Evolutionary conservation across 2,329 filamentous ascomycete genomes (phyloP), one percentile per base, ranked within the genome.

Genomic region (Metarhizium brunneum): DNA sequence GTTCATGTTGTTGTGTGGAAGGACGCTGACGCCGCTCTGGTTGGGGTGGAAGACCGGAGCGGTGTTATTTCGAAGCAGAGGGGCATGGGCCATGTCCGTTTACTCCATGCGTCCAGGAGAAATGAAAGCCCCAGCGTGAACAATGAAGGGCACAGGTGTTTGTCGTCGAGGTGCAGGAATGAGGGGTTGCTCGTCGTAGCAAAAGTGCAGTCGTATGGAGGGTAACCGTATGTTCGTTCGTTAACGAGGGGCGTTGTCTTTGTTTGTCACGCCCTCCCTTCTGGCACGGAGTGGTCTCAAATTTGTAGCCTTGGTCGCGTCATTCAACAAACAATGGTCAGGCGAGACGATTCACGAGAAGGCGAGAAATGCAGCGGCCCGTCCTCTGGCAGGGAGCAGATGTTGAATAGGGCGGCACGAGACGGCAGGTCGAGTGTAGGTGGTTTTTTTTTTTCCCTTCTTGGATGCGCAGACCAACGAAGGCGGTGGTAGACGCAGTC

Each of bases 11-110:
- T 69, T 73, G 54, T 68, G 72, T 56, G 71, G 69, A 59, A 75
- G 65, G 66, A 73, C 68, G 61, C 56, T 51, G 65, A 76, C 72
- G 67, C 71, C 69, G 68, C 76, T 76, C 63, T 74, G 68, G 63
- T 71, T 73, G 64, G 74, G 68, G 64, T 76, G 71, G 65, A 82
- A 81, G 66, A 76, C 72, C 66, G 80, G 78, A 63, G 78, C 74
- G 65, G 80, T 83, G 64, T 81, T 81, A 65, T 76, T 82, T 78
- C 80, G 76, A 64, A 82, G 68, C 62, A 83, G 71, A 64, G 80
- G 76, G 72, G 79, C 79, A 76, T 82, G 76, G 69, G 80, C 80
- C 81, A 83, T 83, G 65, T 68, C 73, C 70, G 71, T 65, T 59
- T 68, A 70, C 63, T 70, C 73, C 76, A 75, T 76, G 65, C 71